phyloP scores from a whole-genome alignment of 2,329 filamentous ascomycete species.

The Hymenotorrendiella dingleyae region DNA sequence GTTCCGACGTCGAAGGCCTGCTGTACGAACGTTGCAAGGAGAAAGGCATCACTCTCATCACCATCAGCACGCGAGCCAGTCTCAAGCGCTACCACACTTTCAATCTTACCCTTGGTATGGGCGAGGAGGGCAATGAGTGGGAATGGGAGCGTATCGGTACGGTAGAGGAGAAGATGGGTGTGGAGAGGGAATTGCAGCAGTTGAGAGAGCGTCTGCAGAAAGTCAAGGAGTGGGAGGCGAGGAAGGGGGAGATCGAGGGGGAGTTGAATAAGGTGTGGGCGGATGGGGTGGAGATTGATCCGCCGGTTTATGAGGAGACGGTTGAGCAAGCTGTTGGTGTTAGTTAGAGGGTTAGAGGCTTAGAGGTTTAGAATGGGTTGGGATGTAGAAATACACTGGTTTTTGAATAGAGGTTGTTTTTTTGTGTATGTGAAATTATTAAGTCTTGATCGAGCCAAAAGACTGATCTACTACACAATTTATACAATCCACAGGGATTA shows the following conservation, averaged over 20 bases:
- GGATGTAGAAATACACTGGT: background rate
- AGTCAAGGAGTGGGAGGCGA: constrained; percentile 77
- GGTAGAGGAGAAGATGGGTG: constrained; percentile 84
- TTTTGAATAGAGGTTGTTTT: background rate
- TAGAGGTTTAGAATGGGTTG: background rate
- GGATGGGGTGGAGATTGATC: constrained; percentile 25
- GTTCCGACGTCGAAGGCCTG: constrained; percentile 87
- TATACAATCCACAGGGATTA: too few species aligned
- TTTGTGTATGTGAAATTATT: background rate
- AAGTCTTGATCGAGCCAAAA: background rate
- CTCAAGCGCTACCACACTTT: constrained; percentile 94
- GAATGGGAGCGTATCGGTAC: constrained; percentile 92
- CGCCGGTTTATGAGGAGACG: constrained; percentile 1
- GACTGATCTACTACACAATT: background rate
- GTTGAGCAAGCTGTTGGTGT: constrained; percentile 10
- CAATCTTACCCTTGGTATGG: constrained; percentile 78
- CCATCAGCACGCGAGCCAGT: constrained; percentile 88
- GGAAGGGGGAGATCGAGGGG: constrained; percentile 72
- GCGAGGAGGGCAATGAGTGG: constrained; percentile 79
- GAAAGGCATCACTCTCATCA: constrained; percentile 90
- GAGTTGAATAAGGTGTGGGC: constrained; percentile 55
- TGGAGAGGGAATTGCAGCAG: constrained; percentile 85
- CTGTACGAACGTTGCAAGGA: constrained; percentile 92
- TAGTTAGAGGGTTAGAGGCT: background rate
- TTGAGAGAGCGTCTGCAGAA: constrained; percentile 72